Evolutionary conservation across 176 grass and related monocot genomes (phyloP).

Genomic region (Carex parvula): DNA sequence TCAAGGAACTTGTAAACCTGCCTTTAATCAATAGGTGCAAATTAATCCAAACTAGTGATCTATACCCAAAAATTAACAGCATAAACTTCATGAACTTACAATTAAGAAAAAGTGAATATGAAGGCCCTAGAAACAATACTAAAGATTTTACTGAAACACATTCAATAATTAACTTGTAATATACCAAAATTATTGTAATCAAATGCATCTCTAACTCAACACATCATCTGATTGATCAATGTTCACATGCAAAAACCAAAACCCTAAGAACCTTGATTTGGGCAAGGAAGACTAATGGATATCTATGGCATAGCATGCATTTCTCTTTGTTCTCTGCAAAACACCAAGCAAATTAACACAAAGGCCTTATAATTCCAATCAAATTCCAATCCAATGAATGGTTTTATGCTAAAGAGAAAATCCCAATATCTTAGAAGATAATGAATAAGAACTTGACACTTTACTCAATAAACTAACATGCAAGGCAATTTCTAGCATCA

Average conservation of each 20-base stretch:
- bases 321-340: slow-evolving; percentile 1
- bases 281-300: slow-evolving; percentile 9
- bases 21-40: background rate
- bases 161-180: background rate
- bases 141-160: background rate
- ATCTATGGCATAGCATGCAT: background rate
- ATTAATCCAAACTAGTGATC: background rate
- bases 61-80: background rate
- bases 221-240: no score
- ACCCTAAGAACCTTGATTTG: background rate
- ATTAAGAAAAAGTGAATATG: background rate
- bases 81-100: background rate
- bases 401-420: background rate
- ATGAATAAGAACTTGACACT: background rate
- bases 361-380: background rate
- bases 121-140: background rate
- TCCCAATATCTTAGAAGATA: background rate
- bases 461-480: background rate
- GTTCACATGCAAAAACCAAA: slow-evolving; percentile 15
- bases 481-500: slow-evolving; percentile 2
- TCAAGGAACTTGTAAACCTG: background rate
- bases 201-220: slow-evolving; percentile 5
- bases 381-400: background rate
- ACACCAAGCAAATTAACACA: background rate
- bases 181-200: background rate